Evolutionary conservation across 2,329 filamentous ascomycete genomes (phyloP), one percentile per base, ranked within the genome.

Genomic region (Uncinocarpus reesii): DNA sequence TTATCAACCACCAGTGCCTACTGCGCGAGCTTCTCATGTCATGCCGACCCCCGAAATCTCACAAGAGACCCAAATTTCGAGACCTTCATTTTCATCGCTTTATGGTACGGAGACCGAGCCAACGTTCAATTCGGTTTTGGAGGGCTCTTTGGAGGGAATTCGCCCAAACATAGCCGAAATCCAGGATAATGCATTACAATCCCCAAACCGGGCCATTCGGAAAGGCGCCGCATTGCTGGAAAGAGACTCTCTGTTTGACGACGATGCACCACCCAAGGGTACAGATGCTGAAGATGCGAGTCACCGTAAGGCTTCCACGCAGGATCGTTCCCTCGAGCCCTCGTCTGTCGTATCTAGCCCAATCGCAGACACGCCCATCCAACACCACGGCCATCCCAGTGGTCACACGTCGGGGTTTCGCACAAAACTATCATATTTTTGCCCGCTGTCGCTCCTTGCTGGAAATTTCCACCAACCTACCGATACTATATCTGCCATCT

Each of bases 401-500:
- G 61, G 60, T 23, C 50, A 63, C 50, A 58, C 60, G 10, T 57
- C 57, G 7, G 68, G 69, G 4, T 52, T 67, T 11, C 67, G 64
- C 26, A 72, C 65, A 48, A 61, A 64, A 35, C 52, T 66, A 20
- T 66, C 67, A 7, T 72, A 72, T 52, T 72, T 68, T 48, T 58
- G 63, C 36, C 62, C 65, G 20, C 64, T 74, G 8, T 62, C 66
- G 15, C 65, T 63, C 6, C 63, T 74, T n/a, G 51, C 60, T 38
- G 65, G 68, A 45, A 64, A 70, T 50, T 71, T 66, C 51, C 60
- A 65, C 48, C 53, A 62, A 5, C 28, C 62, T 18, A 60, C 67
- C 7, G 68, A 73, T 51, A 65, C 66, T 4, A 64, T 74, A 38
- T 68, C 68, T 0, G 56, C 71, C 18, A 66, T 67, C 36, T 52